Base-by-base conservation (phyloP, 345 rosid species). In the Cochlearia excelsa region DNA sequence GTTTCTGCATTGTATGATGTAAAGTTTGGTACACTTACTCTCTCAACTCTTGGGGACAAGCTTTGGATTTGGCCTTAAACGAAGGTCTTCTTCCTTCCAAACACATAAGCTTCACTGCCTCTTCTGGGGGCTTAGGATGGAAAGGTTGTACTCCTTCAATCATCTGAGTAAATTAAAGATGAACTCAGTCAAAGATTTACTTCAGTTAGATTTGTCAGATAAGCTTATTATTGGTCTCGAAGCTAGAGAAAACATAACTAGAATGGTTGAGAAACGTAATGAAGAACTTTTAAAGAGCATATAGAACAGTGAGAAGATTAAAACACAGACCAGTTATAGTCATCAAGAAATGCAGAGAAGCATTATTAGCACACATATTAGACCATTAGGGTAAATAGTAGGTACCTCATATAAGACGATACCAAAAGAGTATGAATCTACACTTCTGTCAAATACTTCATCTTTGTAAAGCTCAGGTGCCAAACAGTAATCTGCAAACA, bases 61-160 rank as follows among this genome's bases (percentile, higher is more conserved):
- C 70, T 82, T 78, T 84, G 51, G 79, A 61, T 62, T 87, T 93
- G 68, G 72, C 61, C 79, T 82, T 93, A 57, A 93, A 83, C 30
- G 80, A 54, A 4, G 97, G 99, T 71, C 95, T 81, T 57, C 70
- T 75, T 71, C 83, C 83, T 74, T 89, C 97, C 38, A 74, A 30
- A 72, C 92, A 84, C 84, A 93, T 85, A 71, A 93, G 61, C 65
- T 64, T 87, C 45, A 77, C 73, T 27, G 79, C 86, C 72, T 89
- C 95, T 79, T 81, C 88, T 33, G 80, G 78, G 39, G 90, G 63
- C 65, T 73, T 87, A 30, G 87, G 86, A 75, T 84, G 80, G 78
- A 93, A 89, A 69, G 97, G 99, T 52, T 65, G 82, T 16, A 78
- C 76, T 74, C 97, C 99, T 69, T 93, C 97, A 49, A 89, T 77